Percentiles rank a stretch among this genome's conserved stretches.
Conservation (phyloP, 1,139 yeast species). For the Suhomyces maxii region DNA sequence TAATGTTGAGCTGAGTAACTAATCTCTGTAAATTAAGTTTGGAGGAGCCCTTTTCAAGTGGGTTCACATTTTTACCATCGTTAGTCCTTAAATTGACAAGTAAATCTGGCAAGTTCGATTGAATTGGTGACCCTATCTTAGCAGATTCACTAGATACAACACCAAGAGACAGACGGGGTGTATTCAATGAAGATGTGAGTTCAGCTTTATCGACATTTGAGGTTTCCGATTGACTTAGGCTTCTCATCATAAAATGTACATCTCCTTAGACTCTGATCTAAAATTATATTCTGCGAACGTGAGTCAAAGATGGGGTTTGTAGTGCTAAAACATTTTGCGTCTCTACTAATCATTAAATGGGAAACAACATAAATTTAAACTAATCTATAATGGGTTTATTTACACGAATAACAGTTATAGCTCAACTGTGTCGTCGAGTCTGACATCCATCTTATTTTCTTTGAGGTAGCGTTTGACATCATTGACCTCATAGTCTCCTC, state of each 20-base stretch:
- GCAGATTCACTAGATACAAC: background rate
- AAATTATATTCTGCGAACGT: too few relatives aligned
- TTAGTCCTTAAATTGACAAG: conserved; percentile 25
- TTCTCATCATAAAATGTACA: background rate
- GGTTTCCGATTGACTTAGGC: background rate
- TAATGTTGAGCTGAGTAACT: too few relatives aligned
- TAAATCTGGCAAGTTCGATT: conserved; percentile 24
- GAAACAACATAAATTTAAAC: too few relatives aligned
- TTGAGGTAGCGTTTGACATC: conserved; percentile 73
- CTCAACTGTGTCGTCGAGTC: conserved; percentile 33
- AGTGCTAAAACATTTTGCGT: too few relatives aligned
- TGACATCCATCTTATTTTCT: conserved; percentile 37
- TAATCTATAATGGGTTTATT: too few relatives aligned
- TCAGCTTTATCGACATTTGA: background rate
- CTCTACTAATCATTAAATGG: too few relatives aligned
- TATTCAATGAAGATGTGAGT: background rate
- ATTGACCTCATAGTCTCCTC: conserved; percentile 85
- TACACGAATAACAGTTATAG: conserved; percentile 13
- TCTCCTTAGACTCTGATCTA: too few relatives aligned
- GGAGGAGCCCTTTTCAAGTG: background rate
- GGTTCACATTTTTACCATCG: conserved; percentile 14
- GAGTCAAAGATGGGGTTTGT: too few relatives aligned
- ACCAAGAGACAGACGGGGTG: background rate
- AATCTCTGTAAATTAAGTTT: background rate
- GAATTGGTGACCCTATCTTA: conserved; percentile 22